A percentile compares a stretch with the other conserved stretches of the same genome.
phyloP scores from a whole-genome alignment of 1,284 basidiomycete species.

The Irpex sp. region DNA sequence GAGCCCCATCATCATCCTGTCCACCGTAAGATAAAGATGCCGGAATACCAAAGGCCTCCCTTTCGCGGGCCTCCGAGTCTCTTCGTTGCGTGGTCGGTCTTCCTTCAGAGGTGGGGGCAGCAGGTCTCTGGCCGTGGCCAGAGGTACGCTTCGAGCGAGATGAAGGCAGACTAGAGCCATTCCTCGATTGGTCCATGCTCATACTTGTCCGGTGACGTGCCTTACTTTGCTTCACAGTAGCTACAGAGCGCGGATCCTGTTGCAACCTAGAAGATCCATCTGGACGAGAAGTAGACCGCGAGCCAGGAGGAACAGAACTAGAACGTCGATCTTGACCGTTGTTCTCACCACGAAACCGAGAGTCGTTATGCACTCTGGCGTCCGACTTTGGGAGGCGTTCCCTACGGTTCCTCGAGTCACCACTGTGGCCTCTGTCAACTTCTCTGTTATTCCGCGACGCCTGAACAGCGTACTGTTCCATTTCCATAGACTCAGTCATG shows the following conservation, averaged over 20 bases:
- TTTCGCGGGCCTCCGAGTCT: conserved; percentile 18
- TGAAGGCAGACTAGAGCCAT: neutral
- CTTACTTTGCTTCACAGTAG: neutral
- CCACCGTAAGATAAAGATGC: conserved; percentile 30
- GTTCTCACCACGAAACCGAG: neutral
- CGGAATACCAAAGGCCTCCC: conserved; percentile 28
- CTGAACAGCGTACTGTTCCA: neutral
- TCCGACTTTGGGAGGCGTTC: neutral
- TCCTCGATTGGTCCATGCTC: conserved; percentile 1
- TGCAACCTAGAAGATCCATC: neutral
- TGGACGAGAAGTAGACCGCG: neutral
- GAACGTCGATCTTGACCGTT: conserved; percentile 5
- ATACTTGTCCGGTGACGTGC: conserved; percentile 10
- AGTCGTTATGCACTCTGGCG: neutral
- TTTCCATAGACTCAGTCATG: neutral
- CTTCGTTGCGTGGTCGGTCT: neutral
- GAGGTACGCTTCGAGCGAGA: conserved; percentile 2
- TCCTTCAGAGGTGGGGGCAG: neutral
- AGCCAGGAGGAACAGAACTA: conserved; percentile 5
- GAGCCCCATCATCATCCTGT: conserved; percentile 6
- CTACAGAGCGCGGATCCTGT: neutral
- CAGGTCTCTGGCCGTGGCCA: conserved; percentile 1
- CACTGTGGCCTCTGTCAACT: neutral
- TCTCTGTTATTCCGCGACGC: neutral
- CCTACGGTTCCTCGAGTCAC: neutral